Evolutionary conservation across 1,284 basidiomycete genomes (phyloP).

Genomic region (Acaromyces ingoldii): DNA sequence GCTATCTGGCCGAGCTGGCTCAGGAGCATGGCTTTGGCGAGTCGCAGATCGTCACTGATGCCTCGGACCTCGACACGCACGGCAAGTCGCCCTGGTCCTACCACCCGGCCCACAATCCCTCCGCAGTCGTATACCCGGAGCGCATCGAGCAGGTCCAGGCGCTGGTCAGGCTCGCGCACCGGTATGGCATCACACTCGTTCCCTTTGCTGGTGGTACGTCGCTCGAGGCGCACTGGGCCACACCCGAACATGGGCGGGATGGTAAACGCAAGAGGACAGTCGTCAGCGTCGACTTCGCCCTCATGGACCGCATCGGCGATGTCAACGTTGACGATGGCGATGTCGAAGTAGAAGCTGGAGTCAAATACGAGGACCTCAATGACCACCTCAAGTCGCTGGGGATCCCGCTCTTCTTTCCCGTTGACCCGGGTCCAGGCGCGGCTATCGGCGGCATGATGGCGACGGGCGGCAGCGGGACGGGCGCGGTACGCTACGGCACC

Average conservation of each 20-base stretch:
- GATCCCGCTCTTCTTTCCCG: constrained; percentile 80
- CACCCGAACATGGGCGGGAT: constrained; percentile 9
- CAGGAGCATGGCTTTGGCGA: not conserved
- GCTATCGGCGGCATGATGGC: constrained; percentile 89
- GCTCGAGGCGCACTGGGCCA: constrained; percentile 42
- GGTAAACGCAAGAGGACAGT: constrained; percentile 15
- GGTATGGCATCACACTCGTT: constrained; percentile 66
- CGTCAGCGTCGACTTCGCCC: constrained; percentile 72
- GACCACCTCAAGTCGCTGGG: constrained; percentile 65
- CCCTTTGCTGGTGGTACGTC: constrained; percentile 67
- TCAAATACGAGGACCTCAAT: constrained; percentile 82
- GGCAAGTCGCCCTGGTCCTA: constrained; percentile 10
- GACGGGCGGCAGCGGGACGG: constrained; percentile 61
- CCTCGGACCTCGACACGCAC: constrained; percentile 4
- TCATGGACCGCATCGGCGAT: constrained; percentile 70
- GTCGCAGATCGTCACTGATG: constrained; percentile 6
- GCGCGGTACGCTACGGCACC: constrained; percentile 85
- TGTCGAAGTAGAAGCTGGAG: constrained; percentile 59
- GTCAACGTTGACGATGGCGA: constrained; percentile 35
- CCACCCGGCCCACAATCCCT: constrained; percentile 6
- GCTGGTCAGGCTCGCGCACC: constrained; percentile 57
- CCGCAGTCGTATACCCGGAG: constrained; percentile 6
- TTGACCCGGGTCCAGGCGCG: constrained; percentile 60
- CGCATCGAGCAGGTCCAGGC: constrained; percentile 9
- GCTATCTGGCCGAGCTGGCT: not conserved